Evolutionary conservation across 805 yeast genomes (phyloP).

Genomic region (Isabelozyma pseudorhagii): DNA sequence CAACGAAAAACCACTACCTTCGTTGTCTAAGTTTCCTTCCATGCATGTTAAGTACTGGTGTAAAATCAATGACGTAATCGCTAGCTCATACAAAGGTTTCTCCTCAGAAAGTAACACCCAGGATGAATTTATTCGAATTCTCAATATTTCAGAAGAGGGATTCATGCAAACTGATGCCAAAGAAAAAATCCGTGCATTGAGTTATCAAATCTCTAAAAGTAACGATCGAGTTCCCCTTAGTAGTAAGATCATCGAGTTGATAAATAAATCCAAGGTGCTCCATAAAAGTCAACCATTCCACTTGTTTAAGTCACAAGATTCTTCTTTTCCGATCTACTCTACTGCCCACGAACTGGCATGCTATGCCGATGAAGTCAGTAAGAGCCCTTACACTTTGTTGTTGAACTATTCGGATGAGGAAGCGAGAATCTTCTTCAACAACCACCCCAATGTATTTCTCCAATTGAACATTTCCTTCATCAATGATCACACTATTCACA

Average conservation of each 20-base stretch:
- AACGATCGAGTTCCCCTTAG: slow-evolving; percentile 11
- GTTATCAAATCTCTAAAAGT: slow-evolving; percentile 21
- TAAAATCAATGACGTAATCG: slow-evolving; percentile 52
- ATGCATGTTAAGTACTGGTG: slow-evolving; percentile 71
- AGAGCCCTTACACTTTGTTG: slow-evolving; percentile 63
- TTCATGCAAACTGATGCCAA: slow-evolving; percentile 17
- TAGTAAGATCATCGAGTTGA: slow-evolving; percentile 48
- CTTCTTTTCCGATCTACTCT: slow-evolving; percentile 44
- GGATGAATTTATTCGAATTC: slow-evolving; percentile 23
- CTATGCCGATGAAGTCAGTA: slow-evolving; percentile 52
- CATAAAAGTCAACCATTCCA: slow-evolving; percentile 85
- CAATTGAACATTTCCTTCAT: slow-evolving; percentile 47
- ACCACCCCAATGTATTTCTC: slow-evolving; percentile 35
- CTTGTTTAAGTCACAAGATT: slow-evolving; percentile 53
- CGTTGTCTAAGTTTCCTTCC: slow-evolving; percentile 51
- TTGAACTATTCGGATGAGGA: slow-evolving; percentile 52
- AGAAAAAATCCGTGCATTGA: slow-evolving; percentile 16
- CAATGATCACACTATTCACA: slow-evolving; percentile 21
- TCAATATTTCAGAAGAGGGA: slow-evolving; percentile 21
- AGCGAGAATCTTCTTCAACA: slow-evolving; percentile 26
- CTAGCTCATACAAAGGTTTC: slow-evolving; percentile 39
- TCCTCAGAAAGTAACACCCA: slow-evolving; percentile 1
- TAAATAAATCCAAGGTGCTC: slow-evolving; percentile 68
- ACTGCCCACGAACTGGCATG: slow-evolving; percentile 64
- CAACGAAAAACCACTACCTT: slow-evolving; percentile 73